Conservation (phyloP, 2,329 filamentous ascomycete species). For the Trichoderma gracile region DNA sequence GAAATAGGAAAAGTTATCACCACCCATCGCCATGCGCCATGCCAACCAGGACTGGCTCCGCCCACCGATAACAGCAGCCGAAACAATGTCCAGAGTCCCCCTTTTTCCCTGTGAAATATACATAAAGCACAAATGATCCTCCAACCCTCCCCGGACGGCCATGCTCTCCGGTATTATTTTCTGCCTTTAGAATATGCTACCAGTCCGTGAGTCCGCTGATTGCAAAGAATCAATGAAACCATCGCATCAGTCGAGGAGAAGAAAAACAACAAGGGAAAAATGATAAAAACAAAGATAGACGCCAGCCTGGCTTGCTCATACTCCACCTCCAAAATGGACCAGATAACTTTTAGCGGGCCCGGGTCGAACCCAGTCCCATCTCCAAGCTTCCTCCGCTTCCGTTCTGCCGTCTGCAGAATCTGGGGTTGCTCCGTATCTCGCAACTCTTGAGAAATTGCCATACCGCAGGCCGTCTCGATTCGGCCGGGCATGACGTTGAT, state of each 20-base stretch:
- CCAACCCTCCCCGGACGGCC: constrained; percentile 14
- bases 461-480: background rate
- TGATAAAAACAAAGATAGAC: constrained; percentile 27
- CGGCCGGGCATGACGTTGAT: background rate
- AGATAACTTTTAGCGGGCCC: constrained; percentile 34
- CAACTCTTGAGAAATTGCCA: background rate
- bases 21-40: constrained; percentile 27
- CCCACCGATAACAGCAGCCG: constrained; percentile 26
- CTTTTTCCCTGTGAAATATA: constrained; percentile 25
- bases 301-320: constrained; percentile 28
- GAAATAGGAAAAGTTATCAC: constrained; percentile 23
- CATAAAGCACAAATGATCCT: constrained; percentile 19
- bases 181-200: constrained; percentile 8
- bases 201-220: constrained; percentile 13
- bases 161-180: constrained; percentile 22
- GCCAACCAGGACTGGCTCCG: constrained; percentile 27
- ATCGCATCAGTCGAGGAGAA: constrained; percentile 29
- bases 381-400: constrained; percentile 15
- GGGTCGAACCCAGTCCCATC: constrained; percentile 38
- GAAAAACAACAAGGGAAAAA: constrained; percentile 9
- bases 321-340: constrained; percentile 28
- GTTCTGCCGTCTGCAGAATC: background rate
- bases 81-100: constrained; percentile 25
- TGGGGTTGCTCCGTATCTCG: background rate
- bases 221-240: constrained; percentile 26